phyloP scores from a whole-genome alignment of 805 yeast species.

The Sugiyamaella valdiviana region DNA sequence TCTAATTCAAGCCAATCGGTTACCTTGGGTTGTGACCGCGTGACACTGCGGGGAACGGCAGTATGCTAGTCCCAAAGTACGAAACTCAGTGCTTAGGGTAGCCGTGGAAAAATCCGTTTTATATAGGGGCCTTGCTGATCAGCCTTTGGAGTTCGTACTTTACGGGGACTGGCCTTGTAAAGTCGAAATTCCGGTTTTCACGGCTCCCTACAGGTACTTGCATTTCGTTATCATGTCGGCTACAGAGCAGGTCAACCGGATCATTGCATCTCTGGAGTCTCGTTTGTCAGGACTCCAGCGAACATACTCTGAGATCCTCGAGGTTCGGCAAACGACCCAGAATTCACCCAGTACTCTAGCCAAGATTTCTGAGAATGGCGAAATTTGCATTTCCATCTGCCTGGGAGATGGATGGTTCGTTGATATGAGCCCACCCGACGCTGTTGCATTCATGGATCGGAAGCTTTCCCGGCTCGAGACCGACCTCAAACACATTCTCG shows the following conservation, averaged over 20 bases:
- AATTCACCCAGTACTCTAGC: not conserved
- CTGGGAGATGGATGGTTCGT: conserved; percentile 30
- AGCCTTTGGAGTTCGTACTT: no score
- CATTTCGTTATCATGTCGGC: not conserved
- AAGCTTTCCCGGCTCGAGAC: conserved; percentile 10
- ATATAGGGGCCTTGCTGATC: no score
- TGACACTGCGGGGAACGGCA: no score
- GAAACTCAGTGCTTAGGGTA: no score
- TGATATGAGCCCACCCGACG: conserved; percentile 18
- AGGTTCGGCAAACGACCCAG: not conserved
- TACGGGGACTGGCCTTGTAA: no score
- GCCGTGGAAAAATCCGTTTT: no score
- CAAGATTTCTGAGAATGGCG: not conserved
- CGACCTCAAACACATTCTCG: conserved; percentile 14
- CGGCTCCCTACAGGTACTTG: not conserved
- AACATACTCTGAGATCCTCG: not conserved
- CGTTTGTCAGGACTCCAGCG: conserved; percentile 1
- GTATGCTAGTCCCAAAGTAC: no score
- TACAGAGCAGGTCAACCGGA: not conserved
- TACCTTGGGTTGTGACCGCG: no score
- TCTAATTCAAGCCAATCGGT: no score
- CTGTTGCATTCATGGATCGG: conserved; percentile 19
- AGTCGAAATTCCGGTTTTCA: no score
- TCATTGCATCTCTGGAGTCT: not conserved
- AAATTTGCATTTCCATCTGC: conserved; percentile 17